Evolutionary conservation across 495 filamentous ascomycete genomes (phyloP).

Genomic region (Daldinia caldariorum): DNA sequence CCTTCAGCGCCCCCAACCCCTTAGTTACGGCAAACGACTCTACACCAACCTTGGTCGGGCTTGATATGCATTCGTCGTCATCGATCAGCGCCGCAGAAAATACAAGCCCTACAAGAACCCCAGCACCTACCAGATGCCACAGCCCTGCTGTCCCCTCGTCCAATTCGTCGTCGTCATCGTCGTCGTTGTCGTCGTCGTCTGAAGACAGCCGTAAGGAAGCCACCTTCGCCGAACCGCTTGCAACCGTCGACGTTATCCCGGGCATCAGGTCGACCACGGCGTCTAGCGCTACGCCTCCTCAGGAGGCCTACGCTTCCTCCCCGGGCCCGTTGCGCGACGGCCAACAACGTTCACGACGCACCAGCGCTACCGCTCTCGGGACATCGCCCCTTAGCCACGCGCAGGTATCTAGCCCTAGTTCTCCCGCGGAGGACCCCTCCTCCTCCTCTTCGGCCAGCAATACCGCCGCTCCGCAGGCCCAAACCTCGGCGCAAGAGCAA

Average conservation of each 20-base stretch:
- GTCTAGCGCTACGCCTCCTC: too few species aligned
- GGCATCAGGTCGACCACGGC: too few species aligned
- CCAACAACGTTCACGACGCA: background rate
- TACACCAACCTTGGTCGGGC: background rate
- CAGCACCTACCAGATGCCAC: background rate
- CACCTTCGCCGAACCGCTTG: too few species aligned
- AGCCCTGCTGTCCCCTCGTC: background rate
- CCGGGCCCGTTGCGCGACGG: background rate
- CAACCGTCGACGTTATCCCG: too few species aligned
- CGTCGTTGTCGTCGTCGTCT: too few species aligned
- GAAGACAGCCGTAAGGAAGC: too few species aligned
- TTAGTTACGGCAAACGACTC: background rate
- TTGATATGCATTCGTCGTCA: background rate
- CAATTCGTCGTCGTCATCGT: too few species aligned
- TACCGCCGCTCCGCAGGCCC: background rate
- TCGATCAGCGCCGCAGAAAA: background rate
- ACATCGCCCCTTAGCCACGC: too few species aligned
- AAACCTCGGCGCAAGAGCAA: too few species aligned
- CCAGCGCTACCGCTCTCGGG: too few species aligned
- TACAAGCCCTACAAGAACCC: slow-evolving; percentile 3
- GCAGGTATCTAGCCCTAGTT: background rate
- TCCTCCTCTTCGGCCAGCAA: too few species aligned
- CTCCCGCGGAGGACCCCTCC: background rate
- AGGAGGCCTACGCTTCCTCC: background rate
- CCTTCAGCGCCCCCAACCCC: background rate